Percentiles rank a stretch among this genome's conserved stretches.
Evolutionary conservation across 768 basidiomycete genomes (phyloP).

Genomic region (Pleurotus tuber-regium): DNA sequence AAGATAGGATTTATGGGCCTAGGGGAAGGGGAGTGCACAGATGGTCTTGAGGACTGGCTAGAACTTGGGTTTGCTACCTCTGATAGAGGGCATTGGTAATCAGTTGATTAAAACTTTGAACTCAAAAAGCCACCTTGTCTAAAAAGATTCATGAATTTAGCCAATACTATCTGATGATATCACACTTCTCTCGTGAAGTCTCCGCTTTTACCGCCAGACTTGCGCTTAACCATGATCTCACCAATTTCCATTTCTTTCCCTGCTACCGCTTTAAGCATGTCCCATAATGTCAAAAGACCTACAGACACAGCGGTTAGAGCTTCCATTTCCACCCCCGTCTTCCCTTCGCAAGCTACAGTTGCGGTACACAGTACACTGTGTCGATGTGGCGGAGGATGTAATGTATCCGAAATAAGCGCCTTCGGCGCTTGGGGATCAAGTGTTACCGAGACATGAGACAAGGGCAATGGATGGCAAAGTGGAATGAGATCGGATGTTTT

Average conservation of each 20-base stretch:
- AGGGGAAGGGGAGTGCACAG: conserved; percentile 25
- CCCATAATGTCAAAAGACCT: conserved; percentile 83
- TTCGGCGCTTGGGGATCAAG: conserved; percentile 45
- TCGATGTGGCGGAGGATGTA: conserved; percentile 31
- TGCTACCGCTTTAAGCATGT: conserved; percentile 90
- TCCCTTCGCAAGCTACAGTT: conserved; percentile 72
- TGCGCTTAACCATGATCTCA: conserved; percentile 60
- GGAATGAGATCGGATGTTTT: conserved; percentile 82
- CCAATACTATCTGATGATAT: not conserved
- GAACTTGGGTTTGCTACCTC: conserved; percentile 52
- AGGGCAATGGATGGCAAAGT: conserved; percentile 79
- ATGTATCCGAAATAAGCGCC: not conserved
- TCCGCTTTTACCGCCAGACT: conserved; percentile 74
- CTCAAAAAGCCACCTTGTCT: not conserved
- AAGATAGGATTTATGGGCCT: conserved; percentile 53
- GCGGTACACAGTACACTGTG: conserved; percentile 63
- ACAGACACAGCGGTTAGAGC: conserved; percentile 82
- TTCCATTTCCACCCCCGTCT: conserved; percentile 93
- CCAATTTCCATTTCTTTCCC: conserved; percentile 85
- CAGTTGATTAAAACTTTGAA: too few species aligned
- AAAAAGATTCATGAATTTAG: not conserved
- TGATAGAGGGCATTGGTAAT: conserved; percentile 53
- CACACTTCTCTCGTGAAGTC: conserved; percentile 47
- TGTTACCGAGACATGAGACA: conserved; percentile 67
- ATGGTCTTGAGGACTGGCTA: conserved; percentile 45